Base-by-base conservation (phyloP, 768 basidiomycete species). In the Lanmaoa pseudosensibilis region DNA sequence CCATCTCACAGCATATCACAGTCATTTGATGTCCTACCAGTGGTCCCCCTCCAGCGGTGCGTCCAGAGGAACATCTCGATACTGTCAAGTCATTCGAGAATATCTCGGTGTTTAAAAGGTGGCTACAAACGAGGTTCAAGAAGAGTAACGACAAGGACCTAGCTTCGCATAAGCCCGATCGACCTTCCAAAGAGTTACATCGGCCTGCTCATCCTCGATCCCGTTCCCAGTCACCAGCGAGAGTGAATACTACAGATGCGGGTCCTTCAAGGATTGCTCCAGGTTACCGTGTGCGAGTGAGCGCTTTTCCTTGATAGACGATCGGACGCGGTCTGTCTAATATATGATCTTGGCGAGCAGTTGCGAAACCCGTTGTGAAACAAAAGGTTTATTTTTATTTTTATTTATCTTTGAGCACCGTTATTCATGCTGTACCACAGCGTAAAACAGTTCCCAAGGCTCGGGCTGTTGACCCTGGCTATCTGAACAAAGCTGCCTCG, bases 401-500 rank as follows among this genome's bases (percentile, higher is more conserved):
- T n/a, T n/a, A n/a, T n/a, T n/a, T n/a, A n/a, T n/a, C n/a, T n/a
- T n/a, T n/a, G n/a, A n/a, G n/a, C n/a, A n/a, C n/a, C n/a, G n/a
- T n/a, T n/a, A n/a, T n/a, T n/a, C n/a, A 25, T 25, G 1, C 16
- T 25, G 25, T 16, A n/a, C 6, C 0, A 10, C n/a, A n/a, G n/a
- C n/a, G n/a, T n/a, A n/a, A n/a, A n/a, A n/a, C n/a, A n/a, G n/a
- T 30, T 5, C 2, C 44, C 36, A 47, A 47, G 19, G 5, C 36
- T 18, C 25, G 25, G 25, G 25, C 25, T 25, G 25, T 4, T 25
- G 25, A 25, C 25, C 15, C 25, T 1, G 10, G 16, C 10, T 5
- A 37, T 32, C 7, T 10, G 4, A 23, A 39, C 16, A 38, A 47
- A 21, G 37, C 27, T 16, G 15, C 27, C 5, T 30, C 45, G 78